phyloP scores from a whole-genome alignment of 148 eudicot genomes.

The Rhododendron ovatum region DNA sequence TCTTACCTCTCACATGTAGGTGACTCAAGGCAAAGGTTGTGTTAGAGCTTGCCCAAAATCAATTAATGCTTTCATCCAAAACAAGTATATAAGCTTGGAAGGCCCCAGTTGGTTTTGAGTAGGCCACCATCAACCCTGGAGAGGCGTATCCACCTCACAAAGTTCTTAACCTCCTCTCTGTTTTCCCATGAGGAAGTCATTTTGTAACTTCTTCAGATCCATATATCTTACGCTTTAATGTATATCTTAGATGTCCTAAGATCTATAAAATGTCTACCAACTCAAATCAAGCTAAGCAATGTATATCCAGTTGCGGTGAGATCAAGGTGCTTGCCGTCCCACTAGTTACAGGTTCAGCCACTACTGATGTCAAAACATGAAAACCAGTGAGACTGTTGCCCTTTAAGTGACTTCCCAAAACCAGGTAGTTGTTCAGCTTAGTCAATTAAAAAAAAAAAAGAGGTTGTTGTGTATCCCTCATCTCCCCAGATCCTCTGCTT shows the following conservation, averaged over 20 bases:
- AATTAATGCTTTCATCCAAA: background rate
- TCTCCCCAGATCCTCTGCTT: background rate
- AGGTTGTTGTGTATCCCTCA: background rate
- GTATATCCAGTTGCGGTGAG: background rate
- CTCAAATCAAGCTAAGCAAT: background rate
- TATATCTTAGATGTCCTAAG: background rate
- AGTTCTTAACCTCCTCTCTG: background rate
- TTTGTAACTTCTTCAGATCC: background rate
- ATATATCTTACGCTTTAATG: background rate
- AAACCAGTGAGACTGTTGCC: background rate
- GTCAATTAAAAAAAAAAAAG: background rate
- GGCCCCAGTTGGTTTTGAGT: background rate
- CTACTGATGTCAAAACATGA: background rate
- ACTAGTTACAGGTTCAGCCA: background rate
- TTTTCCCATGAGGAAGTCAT: background rate
- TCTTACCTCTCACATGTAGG: background rate
- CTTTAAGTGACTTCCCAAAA: background rate
- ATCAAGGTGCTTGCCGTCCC: background rate
- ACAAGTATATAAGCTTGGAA: background rate
- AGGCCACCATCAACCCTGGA: background rate
- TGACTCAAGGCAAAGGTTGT: background rate
- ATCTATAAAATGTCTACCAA: background rate
- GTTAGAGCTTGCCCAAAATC: background rate
- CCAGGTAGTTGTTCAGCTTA: background rate
- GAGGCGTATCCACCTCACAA: background rate